Evolutionary conservation across 768 basidiomycete genomes (phyloP), one percentile per base, ranked within the genome.

Genomic region (Mycena indigotica): DNA sequence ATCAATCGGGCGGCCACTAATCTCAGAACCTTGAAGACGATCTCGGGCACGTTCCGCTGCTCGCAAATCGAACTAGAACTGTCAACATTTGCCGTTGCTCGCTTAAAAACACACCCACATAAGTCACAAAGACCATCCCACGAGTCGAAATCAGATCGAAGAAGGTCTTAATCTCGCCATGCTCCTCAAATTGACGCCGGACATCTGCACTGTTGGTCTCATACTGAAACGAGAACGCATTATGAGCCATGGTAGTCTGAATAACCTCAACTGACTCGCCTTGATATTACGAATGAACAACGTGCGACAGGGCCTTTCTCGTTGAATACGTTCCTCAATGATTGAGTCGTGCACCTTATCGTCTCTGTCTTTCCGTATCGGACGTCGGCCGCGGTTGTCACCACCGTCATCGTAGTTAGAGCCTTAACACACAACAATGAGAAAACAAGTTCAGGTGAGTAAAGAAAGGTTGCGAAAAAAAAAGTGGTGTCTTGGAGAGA

Each of bases 121-220:
- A 99, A 48, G 96, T 99, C 44, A 98, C 90, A 72, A 99, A 99
- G 15, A 98, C 90, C 92, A 99, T 97, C n/a, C 97, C 97, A 58
- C 97, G 83, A 12, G 91, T 95, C 49, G 86, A 83, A 61, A 98
- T 91, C 19, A 98, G 78, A 73, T 99, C 97, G 72, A 98, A 98
- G 72, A 95, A 98, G 1, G 92, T 95, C 75, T 94, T 95, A 77
- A 98, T 93, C 67, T 94, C 93, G 62, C 97, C 97, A 68, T 93
- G 91, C 57, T 90, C 88, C 75, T 93, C 93, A 73, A 98, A 99
- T 52, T 85, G 84, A 41, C 79, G 81, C 59, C 91, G 88, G 6
- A 99, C 87, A 69, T 89, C 88, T 3, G 87, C 86, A 69, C 92
- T 93, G 64, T 86, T 85, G 30, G 91, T 93, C 80, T 94, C 92